A percentile compares a stretch with the other conserved stretches of the same genome.
Evolutionary conservation across 345 rosid species (phyloP).

Genomic region (Passiflora organensis): DNA sequence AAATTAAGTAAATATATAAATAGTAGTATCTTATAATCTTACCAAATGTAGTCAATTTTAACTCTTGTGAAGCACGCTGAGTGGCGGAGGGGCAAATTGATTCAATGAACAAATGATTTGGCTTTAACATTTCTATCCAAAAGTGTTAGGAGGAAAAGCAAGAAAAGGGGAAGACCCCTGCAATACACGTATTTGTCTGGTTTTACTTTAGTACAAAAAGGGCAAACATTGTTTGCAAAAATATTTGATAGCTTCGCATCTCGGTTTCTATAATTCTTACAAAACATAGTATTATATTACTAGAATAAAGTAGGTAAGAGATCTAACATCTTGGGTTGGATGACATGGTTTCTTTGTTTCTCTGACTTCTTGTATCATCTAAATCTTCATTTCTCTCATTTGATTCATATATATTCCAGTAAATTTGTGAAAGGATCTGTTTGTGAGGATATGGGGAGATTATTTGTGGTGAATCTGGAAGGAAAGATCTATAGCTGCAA

Average conservation of each 20-base stretch:
- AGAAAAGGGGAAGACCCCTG: slow-evolving; percentile 1
- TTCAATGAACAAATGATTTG: too few species aligned
- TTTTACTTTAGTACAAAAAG: slow-evolving; percentile 11
- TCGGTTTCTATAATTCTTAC: slow-evolving; percentile 22
- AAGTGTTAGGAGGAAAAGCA: too few species aligned
- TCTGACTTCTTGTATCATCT: too few species aligned
- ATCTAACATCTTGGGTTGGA: not conserved
- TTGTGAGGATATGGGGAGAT: slow-evolving; percentile 70
- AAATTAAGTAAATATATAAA: too few species aligned
- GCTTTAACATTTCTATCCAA: too few species aligned
- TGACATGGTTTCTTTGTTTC: too few species aligned
- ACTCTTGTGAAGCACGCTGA: too few species aligned
- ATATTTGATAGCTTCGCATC: slow-evolving; percentile 7
- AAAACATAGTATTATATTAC: slow-evolving; percentile 3
- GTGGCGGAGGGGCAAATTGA: too few species aligned
- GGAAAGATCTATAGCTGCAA: slow-evolving; percentile 91
- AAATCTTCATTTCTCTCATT: not conserved
- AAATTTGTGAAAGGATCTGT: slow-evolving; percentile 1
- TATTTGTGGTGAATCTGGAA: slow-evolving; percentile 80
- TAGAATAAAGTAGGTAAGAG: not conserved
- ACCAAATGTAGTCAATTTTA: too few species aligned
- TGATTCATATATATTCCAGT: not conserved
- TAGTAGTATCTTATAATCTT: too few species aligned
- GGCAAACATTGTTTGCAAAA: not conserved
- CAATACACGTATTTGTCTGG: slow-evolving; percentile 28